Evolutionary conservation across 164 flowering plant species (phyloP).

Genomic region (Vitis cinerea): DNA sequence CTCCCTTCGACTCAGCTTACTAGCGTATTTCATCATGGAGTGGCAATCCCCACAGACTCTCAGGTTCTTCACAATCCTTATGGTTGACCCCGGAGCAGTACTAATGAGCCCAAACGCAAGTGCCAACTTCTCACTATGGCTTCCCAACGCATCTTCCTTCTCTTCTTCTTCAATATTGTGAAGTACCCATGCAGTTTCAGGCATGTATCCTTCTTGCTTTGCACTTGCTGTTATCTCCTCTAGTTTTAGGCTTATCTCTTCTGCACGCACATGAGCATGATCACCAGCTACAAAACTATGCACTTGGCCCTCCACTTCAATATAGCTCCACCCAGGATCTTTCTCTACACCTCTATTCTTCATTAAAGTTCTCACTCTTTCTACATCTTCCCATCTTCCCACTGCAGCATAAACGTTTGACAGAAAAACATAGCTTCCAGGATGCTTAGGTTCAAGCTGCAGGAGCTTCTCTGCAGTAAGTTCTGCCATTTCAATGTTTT

Average conservation of each 20-base stretch:
- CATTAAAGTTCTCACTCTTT: constrained; percentile 43
- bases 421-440: constrained; percentile 47
- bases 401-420: constrained; percentile 45
- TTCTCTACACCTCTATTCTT: constrained; percentile 31
- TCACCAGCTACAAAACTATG: constrained; percentile 47
- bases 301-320: constrained; percentile 39
- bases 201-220: constrained; percentile 37
- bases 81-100: constrained; percentile 22
- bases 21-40: constrained; percentile 43
- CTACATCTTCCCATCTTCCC: constrained; percentile 47
- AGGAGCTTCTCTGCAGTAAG: constrained; percentile 37
- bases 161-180: constrained; percentile 62
- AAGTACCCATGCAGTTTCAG: constrained; percentile 46
- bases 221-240: constrained; percentile 34
- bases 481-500: constrained; percentile 44
- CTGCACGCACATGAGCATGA: constrained; percentile 20
- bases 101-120: constrained; percentile 47
- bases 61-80: constrained; percentile 48
- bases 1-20: constrained; percentile 37
- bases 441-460: constrained; percentile 46
- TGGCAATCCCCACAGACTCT: constrained; percentile 50
- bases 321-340: constrained; percentile 53
- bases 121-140: constrained; percentile 56
- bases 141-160: constrained; percentile 52
- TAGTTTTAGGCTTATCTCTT: constrained; percentile 32